These are phyloP conservation scores for Colletotrichum sublineola DNA, from an alignment of 2,329 filamentous ascomycete genomes.

Conservation along the genomic window DNA sequence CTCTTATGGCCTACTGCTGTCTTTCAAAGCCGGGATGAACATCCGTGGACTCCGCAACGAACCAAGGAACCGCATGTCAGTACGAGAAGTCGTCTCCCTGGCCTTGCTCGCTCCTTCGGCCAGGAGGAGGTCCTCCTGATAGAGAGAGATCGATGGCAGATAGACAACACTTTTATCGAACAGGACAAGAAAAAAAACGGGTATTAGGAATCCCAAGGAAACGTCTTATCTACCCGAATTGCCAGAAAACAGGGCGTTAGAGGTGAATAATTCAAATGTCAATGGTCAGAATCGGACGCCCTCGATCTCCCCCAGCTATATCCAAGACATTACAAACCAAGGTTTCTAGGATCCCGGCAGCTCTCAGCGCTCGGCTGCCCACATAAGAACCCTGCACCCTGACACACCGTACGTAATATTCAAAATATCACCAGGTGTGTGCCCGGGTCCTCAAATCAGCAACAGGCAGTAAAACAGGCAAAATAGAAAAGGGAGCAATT, in stretches of 20 bases:
- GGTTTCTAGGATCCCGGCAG: background rate
- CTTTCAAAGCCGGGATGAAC: background rate
- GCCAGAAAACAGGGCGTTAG: background rate
- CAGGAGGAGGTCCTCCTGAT: background rate
- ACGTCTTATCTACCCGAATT: background rate
- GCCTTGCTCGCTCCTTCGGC: background rate
- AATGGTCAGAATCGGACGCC: slow-evolving; percentile 9
- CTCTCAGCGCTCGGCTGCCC: slow-evolving; percentile 22
- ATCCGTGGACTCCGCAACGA: background rate
- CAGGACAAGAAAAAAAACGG: slow-evolving; percentile 7
- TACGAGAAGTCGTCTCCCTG: background rate
- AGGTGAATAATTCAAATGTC: slow-evolving; percentile 10
- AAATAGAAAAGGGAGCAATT: slow-evolving; percentile 1
- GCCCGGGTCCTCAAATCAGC: background rate
- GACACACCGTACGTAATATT: slow-evolving; percentile 28
- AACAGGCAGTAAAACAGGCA: background rate
- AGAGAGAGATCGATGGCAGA: background rate
- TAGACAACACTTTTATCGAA: slow-evolving; percentile 6
- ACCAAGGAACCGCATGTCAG: background rate
- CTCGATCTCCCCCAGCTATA: background rate
- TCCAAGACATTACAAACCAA: background rate
- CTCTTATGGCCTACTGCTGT: background rate
- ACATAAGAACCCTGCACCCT: slow-evolving; percentile 24
- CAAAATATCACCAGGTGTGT: slow-evolving; percentile 1
- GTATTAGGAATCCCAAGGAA: background rate